These are phyloP conservation scores for Phytophthora tubulina DNA, from an alignment of 352 stramenopile genomes.

Conservation along the genomic window DNA sequence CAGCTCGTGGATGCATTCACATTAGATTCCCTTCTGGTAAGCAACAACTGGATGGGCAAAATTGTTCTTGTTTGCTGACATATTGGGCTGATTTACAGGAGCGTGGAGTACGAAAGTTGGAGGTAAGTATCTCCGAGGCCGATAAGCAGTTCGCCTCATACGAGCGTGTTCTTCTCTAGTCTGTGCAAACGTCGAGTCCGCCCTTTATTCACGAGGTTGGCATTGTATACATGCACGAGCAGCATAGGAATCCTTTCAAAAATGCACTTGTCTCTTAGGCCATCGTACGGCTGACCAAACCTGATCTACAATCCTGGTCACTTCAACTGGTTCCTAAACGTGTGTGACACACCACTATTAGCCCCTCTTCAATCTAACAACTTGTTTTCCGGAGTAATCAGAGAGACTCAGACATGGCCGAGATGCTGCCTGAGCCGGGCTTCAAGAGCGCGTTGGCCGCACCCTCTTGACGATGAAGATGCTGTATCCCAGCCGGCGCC, in stretches of 20 bases:
- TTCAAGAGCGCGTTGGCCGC: constrained; percentile 28
- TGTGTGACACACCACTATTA: neutral
- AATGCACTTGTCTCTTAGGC: too few relatives aligned
- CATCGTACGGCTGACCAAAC: too few relatives aligned
- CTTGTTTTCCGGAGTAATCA: constrained; percentile 39
- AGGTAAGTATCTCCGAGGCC: constrained; percentile 95
- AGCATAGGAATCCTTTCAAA: too few relatives aligned
- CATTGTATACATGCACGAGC: too few relatives aligned
- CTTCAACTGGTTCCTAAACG: constrained; percentile 8
- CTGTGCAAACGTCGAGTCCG: neutral
- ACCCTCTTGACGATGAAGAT: constrained; percentile 4
- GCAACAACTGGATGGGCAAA: neutral
- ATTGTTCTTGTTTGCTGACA: neutral
- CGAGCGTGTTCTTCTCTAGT: constrained; percentile 44
- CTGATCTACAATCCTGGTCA: neutral
- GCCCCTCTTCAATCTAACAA: constrained; percentile 30
- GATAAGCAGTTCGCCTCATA: constrained; percentile 89
- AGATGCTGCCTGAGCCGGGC: constrained; percentile 37
- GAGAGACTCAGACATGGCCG: constrained; percentile 33
- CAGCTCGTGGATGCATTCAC: constrained; percentile 84
- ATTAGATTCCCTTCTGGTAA: constrained; percentile 67
- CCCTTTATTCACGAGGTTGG: too few relatives aligned
- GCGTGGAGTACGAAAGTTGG: constrained; percentile 84
- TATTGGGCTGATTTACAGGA: constrained; percentile 37
- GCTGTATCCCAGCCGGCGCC: neutral